A percentile compares a stretch with the other conserved stretches of the same genome.
Evolutionary conservation across 2,329 filamentous ascomycete species (phyloP).

Genomic region (Aspergillus cejpii): DNA sequence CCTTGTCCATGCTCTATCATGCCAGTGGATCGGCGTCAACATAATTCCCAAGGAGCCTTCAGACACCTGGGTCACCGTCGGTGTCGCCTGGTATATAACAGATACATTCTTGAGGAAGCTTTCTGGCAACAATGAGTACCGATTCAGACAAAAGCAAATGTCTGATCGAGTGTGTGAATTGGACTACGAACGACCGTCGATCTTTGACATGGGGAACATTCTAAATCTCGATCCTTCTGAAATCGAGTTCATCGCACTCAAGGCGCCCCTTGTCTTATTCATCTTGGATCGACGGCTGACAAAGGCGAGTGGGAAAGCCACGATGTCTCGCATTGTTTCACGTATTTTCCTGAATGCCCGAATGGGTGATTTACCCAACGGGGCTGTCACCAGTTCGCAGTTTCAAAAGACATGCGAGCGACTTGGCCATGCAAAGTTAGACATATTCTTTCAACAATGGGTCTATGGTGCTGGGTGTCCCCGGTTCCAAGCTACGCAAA

Average conservation of each 20-base stretch:
- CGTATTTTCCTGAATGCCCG: slow-evolving; percentile 81
- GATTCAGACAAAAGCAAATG: slow-evolving; percentile 79
- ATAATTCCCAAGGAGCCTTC: slow-evolving; percentile 73
- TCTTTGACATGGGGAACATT: slow-evolving; percentile 70
- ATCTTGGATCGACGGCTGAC: slow-evolving; percentile 86
- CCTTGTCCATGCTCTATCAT: slow-evolving; percentile 75
- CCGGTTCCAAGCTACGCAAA: slow-evolving; percentile 73
- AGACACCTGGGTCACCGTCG: slow-evolving; percentile 85
- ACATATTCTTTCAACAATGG: slow-evolving; percentile 92
- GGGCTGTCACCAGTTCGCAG: slow-evolving; percentile 63
- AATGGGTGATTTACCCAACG: slow-evolving; percentile 66
- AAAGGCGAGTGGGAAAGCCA: slow-evolving; percentile 78
- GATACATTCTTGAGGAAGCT: slow-evolving; percentile 85
- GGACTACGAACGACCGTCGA: slow-evolving; percentile 73
- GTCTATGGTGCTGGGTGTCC: slow-evolving; percentile 83
- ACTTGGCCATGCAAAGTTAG: slow-evolving; percentile 75
- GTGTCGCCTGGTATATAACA: slow-evolving; percentile 89
- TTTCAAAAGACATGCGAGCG: slow-evolving; percentile 85
- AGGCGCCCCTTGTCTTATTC: slow-evolving; percentile 83
- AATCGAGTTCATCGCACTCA: slow-evolving; percentile 81
- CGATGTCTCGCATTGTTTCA: slow-evolving; percentile 76
- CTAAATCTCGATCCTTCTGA: slow-evolving; percentile 79
- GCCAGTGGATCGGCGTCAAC: slow-evolving; percentile 91
- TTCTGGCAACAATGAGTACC: slow-evolving; percentile 90
- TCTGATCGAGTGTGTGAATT: slow-evolving; percentile 74